These are phyloP conservation scores for Kodamaea fukazawae DNA, from an alignment of 805 yeast species.

Conservation along the genomic window DNA sequence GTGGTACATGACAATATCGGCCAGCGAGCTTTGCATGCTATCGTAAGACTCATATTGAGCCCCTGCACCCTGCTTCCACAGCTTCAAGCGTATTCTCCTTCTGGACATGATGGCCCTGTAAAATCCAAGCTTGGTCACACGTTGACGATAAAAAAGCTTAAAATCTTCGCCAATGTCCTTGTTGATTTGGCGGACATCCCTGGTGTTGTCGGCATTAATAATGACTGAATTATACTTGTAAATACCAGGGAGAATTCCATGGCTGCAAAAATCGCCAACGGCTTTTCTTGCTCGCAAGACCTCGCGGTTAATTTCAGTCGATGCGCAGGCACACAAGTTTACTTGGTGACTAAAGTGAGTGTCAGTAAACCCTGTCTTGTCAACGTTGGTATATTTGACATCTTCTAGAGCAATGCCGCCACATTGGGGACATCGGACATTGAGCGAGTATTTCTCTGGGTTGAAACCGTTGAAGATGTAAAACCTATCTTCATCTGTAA, in stretches of 20 bases:
- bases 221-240: conserved; percentile 8
- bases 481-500: neutral
- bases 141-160: too few relatives aligned
- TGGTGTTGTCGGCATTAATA: neutral
- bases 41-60: too few relatives aligned
- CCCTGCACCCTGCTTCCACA: too few relatives aligned
- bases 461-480: neutral
- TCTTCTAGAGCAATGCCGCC: neutral
- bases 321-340: neutral
- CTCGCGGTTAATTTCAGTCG: conserved; percentile 15
- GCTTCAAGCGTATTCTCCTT: too few relatives aligned
- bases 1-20: too few relatives aligned
- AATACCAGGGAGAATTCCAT: conserved; percentile 5
- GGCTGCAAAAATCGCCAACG: conserved; percentile 10
- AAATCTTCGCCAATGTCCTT: too few relatives aligned
- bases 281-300: conserved; percentile 19
- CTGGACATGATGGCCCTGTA: too few relatives aligned
- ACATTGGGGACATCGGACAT: neutral
- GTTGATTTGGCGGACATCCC: too few relatives aligned
- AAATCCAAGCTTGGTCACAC: too few relatives aligned
- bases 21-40: too few relatives aligned
- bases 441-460: neutral
- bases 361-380: conserved; percentile 14
- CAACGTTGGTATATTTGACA: conserved; percentile 10
- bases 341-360: conserved; percentile 3